A percentile compares a stretch with the other conserved stretches of the same genome.
Evolutionary conservation across 169 alveolate species (phyloP).

Genomic region (Haemoproteus tartakovskyi): DNA sequence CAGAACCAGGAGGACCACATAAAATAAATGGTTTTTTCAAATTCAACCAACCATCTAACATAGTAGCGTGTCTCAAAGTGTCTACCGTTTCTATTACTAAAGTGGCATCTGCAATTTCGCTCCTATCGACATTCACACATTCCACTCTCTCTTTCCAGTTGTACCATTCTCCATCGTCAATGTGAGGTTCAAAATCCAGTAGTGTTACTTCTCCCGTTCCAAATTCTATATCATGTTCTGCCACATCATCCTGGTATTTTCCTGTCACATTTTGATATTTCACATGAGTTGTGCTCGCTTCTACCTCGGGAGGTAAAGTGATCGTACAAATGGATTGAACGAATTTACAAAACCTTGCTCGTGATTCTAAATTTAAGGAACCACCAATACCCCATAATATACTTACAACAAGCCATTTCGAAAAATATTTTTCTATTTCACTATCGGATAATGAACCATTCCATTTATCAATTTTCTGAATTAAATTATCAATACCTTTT

Average conservation of each 20-base stretch:
- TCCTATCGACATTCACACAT: constrained; percentile 79
- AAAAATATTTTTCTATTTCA: constrained; percentile 75
- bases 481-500: constrained; percentile 60
- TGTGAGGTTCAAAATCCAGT: constrained; percentile 90
- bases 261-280: too few species aligned
- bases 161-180: constrained; percentile 92
- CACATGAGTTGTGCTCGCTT: background rate
- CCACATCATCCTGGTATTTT: background rate
- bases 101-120: constrained; percentile 92
- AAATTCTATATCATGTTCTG: constrained; percentile 1
- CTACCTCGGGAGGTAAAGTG: constrained; percentile 67
- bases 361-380: constrained; percentile 82
- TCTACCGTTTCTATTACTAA: constrained; percentile 95
- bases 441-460: constrained; percentile 27
- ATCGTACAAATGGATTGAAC: constrained; percentile 77
- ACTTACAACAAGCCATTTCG: constrained; percentile 83
- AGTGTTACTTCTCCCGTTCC: constrained; percentile 70
- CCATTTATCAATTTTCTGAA: constrained; percentile 25
- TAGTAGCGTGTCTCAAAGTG: constrained; percentile 94
- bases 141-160: constrained; percentile 93
- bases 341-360: constrained; percentile 82
- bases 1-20: constrained; percentile 99
- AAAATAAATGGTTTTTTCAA: constrained; percentile 94
- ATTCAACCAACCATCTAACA: constrained; percentile 93
- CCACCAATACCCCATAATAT: constrained; percentile 94